These are phyloP conservation scores for Periconia digitata DNA, from an alignment of 2,329 filamentous ascomycete genomes.

Conservation along the genomic window DNA sequence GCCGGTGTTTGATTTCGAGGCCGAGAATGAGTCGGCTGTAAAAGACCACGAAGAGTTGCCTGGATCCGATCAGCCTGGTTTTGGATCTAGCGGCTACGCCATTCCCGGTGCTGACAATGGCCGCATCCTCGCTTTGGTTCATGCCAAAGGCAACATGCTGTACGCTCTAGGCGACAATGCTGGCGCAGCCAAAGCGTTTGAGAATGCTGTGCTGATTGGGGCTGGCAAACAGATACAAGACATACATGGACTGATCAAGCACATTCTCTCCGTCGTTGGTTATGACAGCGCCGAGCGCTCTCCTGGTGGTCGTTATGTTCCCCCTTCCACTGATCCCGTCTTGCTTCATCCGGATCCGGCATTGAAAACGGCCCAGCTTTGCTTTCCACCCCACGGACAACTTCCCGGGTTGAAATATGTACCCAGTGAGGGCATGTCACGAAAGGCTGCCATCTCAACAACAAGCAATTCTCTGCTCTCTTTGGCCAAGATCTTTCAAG, in stretches of 20 bases:
- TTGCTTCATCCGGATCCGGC: conserved; percentile 83
- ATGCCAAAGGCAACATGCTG: conserved; percentile 98
- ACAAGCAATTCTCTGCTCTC: conserved; percentile 95
- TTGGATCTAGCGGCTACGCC: conserved; percentile 79
- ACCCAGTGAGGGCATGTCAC: conserved; percentile 65
- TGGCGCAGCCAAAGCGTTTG: conserved; percentile 83
- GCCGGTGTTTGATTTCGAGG: conserved; percentile 58
- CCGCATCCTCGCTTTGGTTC: conserved; percentile 86
- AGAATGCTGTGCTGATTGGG: conserved; percentile 90
- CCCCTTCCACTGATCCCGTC: conserved; percentile 61
- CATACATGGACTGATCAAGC: conserved; percentile 76
- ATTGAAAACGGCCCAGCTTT: conserved; percentile 76
- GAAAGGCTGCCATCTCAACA: conserved; percentile 81
- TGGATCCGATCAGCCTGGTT: conserved; percentile 55
- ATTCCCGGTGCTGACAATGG: conserved; percentile 88
- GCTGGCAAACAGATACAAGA: conserved; percentile 69
- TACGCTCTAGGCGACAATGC: conserved; percentile 84
- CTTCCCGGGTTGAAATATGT: conserved; percentile 79
- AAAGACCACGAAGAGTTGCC: conserved; percentile 45
- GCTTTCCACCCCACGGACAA: conserved; percentile 75
- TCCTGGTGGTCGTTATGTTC: conserved; percentile 28
- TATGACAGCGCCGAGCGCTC: conserved; percentile 42
- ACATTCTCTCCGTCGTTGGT: conserved; percentile 70
- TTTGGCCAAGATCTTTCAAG: conserved; percentile 95
- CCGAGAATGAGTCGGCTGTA: conserved; percentile 40